Evolutionary conservation across 179 eudicot species (phyloP).

Genomic region (Carnegiea gigantea): DNA sequence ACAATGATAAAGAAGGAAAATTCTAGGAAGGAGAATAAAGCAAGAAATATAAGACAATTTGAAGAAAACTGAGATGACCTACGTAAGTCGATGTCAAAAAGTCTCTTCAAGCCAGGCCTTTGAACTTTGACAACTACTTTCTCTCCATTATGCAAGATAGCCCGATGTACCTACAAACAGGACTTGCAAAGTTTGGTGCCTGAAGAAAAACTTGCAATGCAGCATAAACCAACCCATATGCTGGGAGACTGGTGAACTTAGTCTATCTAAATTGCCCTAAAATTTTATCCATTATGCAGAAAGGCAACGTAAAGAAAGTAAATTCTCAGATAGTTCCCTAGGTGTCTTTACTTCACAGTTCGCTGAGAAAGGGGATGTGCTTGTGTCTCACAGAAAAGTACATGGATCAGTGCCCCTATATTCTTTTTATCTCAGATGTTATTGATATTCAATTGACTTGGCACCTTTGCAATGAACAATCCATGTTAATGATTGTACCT

Average conservation of each 20-base stretch:
- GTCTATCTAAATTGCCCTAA: too few relatives aligned
- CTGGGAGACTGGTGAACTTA: not conserved
- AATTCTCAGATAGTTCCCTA: not conserved
- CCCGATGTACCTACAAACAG: conserved; percentile 82
- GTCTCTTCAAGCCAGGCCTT: conserved; percentile 94
- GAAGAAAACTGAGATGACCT: conserved; percentile 32
- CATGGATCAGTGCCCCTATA: not conserved
- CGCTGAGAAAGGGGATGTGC: too few relatives aligned
- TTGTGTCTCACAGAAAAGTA: too few relatives aligned
- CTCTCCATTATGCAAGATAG: conserved; percentile 89
- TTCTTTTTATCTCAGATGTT: too few relatives aligned
- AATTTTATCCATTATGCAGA: not conserved
- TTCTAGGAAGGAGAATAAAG: not conserved
- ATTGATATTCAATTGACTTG: too few relatives aligned
- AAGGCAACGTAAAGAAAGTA: not conserved
- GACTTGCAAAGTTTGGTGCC: conserved; percentile 10
- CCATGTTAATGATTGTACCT: too few relatives aligned
- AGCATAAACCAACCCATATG: not conserved
- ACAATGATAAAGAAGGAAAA: not conserved
- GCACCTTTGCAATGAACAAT: too few relatives aligned
- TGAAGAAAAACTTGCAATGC: conserved; percentile 1
- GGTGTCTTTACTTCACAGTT: not conserved
- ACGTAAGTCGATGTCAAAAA: conserved; percentile 96
- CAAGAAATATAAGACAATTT: not conserved
- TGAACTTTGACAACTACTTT: conserved; percentile 92